Base-by-base conservation (phyloP, 1,284 basidiomycete species). In the Clitocybe nebularis region DNA sequence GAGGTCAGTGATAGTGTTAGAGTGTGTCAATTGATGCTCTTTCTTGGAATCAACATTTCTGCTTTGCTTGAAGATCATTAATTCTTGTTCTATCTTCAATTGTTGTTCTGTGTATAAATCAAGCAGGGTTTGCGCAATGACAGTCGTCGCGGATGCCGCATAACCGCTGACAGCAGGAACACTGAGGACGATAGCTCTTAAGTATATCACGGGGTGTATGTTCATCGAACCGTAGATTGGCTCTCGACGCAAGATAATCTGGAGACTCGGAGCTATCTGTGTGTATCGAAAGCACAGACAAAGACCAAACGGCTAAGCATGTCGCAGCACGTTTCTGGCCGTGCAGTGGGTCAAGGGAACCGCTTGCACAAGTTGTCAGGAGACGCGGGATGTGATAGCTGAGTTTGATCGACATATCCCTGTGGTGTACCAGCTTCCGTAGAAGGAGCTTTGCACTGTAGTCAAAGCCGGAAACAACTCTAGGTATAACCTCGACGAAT, bases 361-460 rank as follows among this genome's bases (percentile, higher is more conserved):
- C 56, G 33, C 52, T 53, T 0, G 50, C 54, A 44, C 64, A 66
- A 7, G 53, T 58, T 3, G 51, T 48, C 2, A 67, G 57, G 4
- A 68, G 52, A 9, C 55, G 56, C 5, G 64, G 60, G n/a, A 67
- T 59, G 16, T 62, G 61, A 35, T 62, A 55, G 6, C 56, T 56
- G 23, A 67, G 49, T 20, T 54, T 55, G 36, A 66, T 50, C 6
- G 55, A 46, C 5, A 55, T 47, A 38, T 64, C 58, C 1, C 52
- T 44, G 39, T 63, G 61, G 25, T 57, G 48, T 34, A 66, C 47
- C 10, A 67, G 57, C 30, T 49, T 46, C 36, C 59, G 55, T 11
- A 67, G 52, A 5, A 68, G 57, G 22, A 61, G 49, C 42, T 67
- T 68, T 4, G 61, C 61, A 41, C 64, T 66, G 47, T 67, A 68